A percentile compares a stretch with the other conserved stretches of the same genome.
phyloP scores from a whole-genome alignment of 306 rosid species.

The Rosa persica region DNA sequence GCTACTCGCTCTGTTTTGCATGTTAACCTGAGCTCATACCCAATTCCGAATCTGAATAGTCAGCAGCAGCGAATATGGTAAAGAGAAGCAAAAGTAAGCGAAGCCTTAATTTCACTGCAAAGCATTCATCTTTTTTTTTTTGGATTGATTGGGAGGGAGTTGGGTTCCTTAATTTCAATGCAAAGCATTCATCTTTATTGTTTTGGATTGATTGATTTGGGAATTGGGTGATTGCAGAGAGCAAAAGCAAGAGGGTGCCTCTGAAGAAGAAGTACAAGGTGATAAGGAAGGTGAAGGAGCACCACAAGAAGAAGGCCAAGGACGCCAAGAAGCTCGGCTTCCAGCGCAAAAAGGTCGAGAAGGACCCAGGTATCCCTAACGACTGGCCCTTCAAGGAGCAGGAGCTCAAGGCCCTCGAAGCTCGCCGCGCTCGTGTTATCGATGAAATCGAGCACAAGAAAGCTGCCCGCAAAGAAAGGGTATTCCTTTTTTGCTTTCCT shows the following conservation, averaged over 20 bases:
- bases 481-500: constrained; percentile 12
- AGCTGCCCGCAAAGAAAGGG: constrained; percentile 94
- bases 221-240: constrained; percentile 48
- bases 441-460: constrained; percentile 84
- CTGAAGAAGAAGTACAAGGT: constrained; percentile 87
- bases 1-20: not conserved
- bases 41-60: not conserved
- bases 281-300: constrained; percentile 81
- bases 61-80: constrained; percentile 48
- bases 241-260: constrained; percentile 89
- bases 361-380: constrained; percentile 97
- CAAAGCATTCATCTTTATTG: not conserved
- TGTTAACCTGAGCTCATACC: not conserved
- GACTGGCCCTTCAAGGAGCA: constrained; percentile 99
- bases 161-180: not conserved
- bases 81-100: constrained; percentile 86
- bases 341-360: constrained; percentile 71
- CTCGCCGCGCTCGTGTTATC: constrained; percentile 63
- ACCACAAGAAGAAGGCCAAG: constrained; percentile 78
- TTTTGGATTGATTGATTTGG: not conserved
- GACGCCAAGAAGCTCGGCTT: constrained; percentile 81
- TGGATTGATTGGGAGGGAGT: too few species aligned
- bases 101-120: not conserved
- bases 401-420: constrained; percentile 88
- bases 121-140: not conserved